Evolutionary conservation across 2,329 filamentous ascomycete genomes (phyloP).

Genomic region (Exserohilum turcica): DNA sequence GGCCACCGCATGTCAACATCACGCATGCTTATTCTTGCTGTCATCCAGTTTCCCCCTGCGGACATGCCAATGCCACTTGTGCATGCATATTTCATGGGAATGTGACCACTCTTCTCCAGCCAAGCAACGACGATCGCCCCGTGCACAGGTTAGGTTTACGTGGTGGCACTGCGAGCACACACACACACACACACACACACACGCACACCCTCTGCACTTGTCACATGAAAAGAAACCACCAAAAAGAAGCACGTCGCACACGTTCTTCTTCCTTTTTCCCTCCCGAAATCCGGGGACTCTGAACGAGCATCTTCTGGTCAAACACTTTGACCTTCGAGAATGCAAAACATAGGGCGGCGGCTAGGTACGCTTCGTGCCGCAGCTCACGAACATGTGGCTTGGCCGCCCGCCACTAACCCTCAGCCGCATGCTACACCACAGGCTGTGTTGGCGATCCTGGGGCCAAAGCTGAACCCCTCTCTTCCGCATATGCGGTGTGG

Average conservation of each 20-base stretch:
- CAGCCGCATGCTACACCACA: constrained; percentile 17
- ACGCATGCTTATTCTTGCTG: not conserved
- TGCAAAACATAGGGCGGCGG: not conserved
- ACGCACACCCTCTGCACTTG: too few relatives aligned
- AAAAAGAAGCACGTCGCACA: too few relatives aligned
- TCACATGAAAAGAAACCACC: too few relatives aligned
- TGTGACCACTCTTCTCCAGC: not conserved
- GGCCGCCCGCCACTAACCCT: constrained; percentile 5
- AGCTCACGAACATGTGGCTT: constrained; percentile 14
- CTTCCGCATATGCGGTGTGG: constrained; percentile 4
- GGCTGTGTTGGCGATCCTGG: constrained; percentile 9
- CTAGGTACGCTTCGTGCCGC: constrained; percentile 6
- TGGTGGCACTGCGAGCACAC: not conserved
- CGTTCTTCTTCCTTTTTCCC: not conserved
- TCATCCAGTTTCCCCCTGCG: not conserved
- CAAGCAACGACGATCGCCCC: not conserved
- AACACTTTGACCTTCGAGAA: not conserved
- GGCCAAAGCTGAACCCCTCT: constrained; percentile 3
- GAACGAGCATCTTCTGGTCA: not conserved
- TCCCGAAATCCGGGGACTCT: not conserved
- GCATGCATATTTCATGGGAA: not conserved
- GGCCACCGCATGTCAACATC: not conserved
- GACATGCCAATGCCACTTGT: not conserved
- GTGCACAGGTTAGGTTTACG: not conserved
- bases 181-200: not conserved